Conservation (phyloP, 768 basidiomycete genomes). For the Serendipita sp. region DNA sequence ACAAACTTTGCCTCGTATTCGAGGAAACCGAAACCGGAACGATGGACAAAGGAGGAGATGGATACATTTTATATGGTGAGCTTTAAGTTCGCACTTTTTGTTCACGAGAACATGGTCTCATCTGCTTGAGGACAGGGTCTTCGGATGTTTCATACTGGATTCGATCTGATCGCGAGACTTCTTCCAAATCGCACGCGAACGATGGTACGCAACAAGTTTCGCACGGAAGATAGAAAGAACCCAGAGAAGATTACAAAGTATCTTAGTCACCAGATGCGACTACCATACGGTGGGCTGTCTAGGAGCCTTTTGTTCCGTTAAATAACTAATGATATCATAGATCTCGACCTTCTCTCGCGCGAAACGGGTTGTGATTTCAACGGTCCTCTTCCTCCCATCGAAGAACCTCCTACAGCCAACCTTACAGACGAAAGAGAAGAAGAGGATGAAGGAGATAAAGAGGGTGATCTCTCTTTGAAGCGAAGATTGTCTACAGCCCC, state of each 20-base stretch:
- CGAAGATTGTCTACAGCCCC: neutral
- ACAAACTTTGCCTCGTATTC: conserved; percentile 73
- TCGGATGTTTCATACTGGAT: conserved; percentile 31
- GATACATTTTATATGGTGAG: conserved; percentile 74
- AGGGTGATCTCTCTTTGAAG: neutral
- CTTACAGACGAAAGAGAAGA: neutral
- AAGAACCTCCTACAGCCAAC: neutral
- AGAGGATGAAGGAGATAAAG: neutral
- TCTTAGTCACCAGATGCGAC: conserved; percentile 46
- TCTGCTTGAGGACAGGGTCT: neutral
- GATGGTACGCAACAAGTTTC: conserved; percentile 88
- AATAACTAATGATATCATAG: neutral
- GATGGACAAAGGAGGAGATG: conserved; percentile 85
- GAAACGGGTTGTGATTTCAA: neutral
- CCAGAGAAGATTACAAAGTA: conserved; percentile 54
- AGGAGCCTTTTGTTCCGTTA: neutral
- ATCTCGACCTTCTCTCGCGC: neutral
- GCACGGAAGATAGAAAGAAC: conserved; percentile 73
- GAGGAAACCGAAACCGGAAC: conserved; percentile 62
- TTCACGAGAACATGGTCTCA: neutral
- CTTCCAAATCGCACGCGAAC: conserved; percentile 75
- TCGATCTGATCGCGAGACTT: conserved; percentile 77
- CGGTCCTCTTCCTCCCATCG: neutral
- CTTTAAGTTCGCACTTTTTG: too few species aligned
- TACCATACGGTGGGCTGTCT: conserved; percentile 52